phyloP scores from a whole-genome alignment of 1,284 basidiomycete genomes.

The Puccinia horiana region DNA sequence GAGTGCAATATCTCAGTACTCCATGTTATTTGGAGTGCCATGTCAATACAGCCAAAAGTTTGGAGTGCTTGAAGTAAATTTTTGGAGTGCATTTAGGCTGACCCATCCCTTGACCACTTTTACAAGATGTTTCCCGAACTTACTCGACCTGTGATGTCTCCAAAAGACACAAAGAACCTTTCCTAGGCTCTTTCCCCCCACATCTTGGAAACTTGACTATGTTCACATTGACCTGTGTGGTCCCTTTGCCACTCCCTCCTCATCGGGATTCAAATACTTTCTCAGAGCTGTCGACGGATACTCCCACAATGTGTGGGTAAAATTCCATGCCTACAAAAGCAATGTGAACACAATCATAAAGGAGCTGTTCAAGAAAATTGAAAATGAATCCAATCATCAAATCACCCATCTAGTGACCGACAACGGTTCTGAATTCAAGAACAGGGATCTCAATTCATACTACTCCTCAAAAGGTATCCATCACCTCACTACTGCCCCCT shows the following conservation, averaged over 20 bases:
- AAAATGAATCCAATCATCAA: not conserved
- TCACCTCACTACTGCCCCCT: constrained; percentile 14
- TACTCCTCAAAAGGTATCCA: not conserved
- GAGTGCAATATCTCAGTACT: no score
- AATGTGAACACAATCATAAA: not conserved
- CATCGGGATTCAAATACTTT: not conserved
- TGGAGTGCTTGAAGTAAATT: no score
- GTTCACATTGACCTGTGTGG: constrained; percentile 19
- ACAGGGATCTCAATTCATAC: not conserved
- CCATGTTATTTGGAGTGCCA: no score
- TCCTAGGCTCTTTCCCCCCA: constrained; percentile 6
- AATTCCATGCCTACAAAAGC: constrained; percentile 10
- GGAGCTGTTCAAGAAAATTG: constrained; percentile 5
- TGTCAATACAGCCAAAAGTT: no score
- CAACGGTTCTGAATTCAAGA: constrained; percentile 18
- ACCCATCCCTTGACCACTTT: no score
- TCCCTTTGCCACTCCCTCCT: no score
- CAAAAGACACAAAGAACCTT: no score
- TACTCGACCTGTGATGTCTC: no score
- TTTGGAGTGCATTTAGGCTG: no score
- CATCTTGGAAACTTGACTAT: not conserved
- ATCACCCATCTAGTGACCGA: not conserved
- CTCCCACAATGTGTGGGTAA: constrained; percentile 24
- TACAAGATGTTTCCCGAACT: constrained; percentile 22
- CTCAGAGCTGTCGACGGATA: constrained; percentile 4